Conservation (phyloP, 495 filamentous ascomycete genomes). For the Trichodelitschia bisporula region DNA sequence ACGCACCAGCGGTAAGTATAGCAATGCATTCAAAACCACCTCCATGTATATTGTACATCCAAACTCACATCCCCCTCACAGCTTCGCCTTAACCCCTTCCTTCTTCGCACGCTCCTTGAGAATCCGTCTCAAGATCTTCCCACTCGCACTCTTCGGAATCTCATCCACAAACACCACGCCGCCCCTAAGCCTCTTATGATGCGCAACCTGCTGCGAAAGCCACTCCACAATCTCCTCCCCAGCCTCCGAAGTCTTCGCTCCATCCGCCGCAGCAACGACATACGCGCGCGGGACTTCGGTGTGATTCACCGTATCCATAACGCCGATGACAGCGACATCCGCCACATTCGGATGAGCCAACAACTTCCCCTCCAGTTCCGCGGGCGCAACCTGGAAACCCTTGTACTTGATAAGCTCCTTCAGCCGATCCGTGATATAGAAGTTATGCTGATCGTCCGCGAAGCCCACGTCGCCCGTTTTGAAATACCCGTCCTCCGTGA, state of each 20-base stretch:
- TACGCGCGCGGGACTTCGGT: constrained; percentile 1
- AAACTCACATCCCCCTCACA: neutral
- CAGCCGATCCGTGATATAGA: neutral
- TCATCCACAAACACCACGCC: constrained; percentile 11
- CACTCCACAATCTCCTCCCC: neutral
- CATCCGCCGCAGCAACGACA: neutral
- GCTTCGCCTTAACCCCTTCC: neutral
- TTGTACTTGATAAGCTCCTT: neutral
- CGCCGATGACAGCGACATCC: constrained; percentile 1
- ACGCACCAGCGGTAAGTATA: too few relatives aligned
- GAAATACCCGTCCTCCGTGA: neutral
- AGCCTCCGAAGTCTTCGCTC: neutral
- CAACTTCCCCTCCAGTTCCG: neutral
- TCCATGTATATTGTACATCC: too few relatives aligned
- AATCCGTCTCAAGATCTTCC: constrained; percentile 12
- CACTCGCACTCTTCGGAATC: constrained; percentile 10
- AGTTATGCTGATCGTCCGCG: neutral
- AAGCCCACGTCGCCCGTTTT: neutral
- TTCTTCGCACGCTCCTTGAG: constrained; percentile 6
- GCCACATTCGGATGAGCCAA: neutral
- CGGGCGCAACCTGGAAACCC: constrained; percentile 1
- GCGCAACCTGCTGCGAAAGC: neutral
- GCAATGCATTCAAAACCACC: too few relatives aligned
- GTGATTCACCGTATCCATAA: neutral
- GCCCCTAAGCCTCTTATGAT: constrained; percentile 12